Evolutionary conservation across 805 yeast genomes (phyloP), one percentile per base, ranked within the genome.

Genomic region (Pichia insulana): DNA sequence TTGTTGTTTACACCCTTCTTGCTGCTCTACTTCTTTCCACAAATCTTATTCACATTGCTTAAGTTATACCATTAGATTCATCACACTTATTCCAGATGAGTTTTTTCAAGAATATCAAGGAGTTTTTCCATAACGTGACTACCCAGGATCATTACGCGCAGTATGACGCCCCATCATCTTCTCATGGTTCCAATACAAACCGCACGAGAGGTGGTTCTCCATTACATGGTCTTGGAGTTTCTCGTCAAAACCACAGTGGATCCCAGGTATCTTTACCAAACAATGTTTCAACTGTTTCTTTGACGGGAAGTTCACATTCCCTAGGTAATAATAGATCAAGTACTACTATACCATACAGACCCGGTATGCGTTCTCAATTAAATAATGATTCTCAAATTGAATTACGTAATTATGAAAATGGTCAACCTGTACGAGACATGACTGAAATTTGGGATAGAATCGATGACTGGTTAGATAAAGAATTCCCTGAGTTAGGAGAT

Each of bases 361-460:
- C 68, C 34, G 60, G 71, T 49, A 46, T 65, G 57, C 46, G 70
- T 58, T 43, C 72, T 49, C 52, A 65, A 50, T 31, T 58, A 53
- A 57, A 63, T 43, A 69, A 67, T 32, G 53, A 59, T 83, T 48
- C 51, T 5, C 95, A 94, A 37, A 80, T 83, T 20, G 63, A 69
- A 52, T 44, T 70, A 61, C 61, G 67, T 53, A 62, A 58, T 50
- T 56, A 64, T 39, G 53, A 61, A 13, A 53, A 65, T 31, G 78
- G 78, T 1, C 73, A 75, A 19, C 76, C 76, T 16, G 56, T 71
- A 40, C 76, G 77, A 15, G 78, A 90, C 41, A 86, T 89, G 48
- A 68, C 74, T 2, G 73, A 79, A 18, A 83, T 96, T 11, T 90
- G 97, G 97, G 74, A 83, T 48, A 89, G 89, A 54, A 78, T 90